Evolutionary conservation across 2,329 filamentous ascomycete genomes (phyloP).

Genomic region (Paecilomyces dactylethromorphus): DNA sequence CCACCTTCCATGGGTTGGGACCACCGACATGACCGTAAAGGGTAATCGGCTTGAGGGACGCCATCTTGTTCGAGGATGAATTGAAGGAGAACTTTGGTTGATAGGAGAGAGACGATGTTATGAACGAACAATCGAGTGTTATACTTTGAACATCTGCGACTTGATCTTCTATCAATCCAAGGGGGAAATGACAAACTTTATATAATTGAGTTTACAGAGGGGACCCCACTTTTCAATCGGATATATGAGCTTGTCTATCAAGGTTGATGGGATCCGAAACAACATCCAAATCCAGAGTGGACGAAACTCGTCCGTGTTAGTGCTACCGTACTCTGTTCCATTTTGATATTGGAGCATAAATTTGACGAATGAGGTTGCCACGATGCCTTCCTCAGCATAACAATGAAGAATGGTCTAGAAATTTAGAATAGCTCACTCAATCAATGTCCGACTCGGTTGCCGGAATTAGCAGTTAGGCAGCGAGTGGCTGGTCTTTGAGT

Average conservation of each 20-base stretch:
- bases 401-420: neutral
- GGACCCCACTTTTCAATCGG: neutral
- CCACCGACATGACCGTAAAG: constrained; percentile 13
- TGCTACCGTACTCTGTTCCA: neutral
- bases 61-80: neutral
- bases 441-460: neutral
- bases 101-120: neutral
- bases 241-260: neutral
- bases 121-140: neutral
- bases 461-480: neutral
- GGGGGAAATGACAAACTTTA: neutral
- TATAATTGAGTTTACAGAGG: neutral
- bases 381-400: neutral
- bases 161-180: neutral
- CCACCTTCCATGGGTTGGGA: constrained; percentile 25
- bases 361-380: neutral
- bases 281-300: neutral
- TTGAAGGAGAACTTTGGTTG: neutral
- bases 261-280: neutral
- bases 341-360: neutral
- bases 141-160: neutral
- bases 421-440: neutral
- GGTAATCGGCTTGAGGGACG: neutral
- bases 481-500: too few relatives aligned
- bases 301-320: neutral